phyloP scores from a whole-genome alignment of 192 early-diverging fungal genomes.

The Gonapodya sp. region DNA sequence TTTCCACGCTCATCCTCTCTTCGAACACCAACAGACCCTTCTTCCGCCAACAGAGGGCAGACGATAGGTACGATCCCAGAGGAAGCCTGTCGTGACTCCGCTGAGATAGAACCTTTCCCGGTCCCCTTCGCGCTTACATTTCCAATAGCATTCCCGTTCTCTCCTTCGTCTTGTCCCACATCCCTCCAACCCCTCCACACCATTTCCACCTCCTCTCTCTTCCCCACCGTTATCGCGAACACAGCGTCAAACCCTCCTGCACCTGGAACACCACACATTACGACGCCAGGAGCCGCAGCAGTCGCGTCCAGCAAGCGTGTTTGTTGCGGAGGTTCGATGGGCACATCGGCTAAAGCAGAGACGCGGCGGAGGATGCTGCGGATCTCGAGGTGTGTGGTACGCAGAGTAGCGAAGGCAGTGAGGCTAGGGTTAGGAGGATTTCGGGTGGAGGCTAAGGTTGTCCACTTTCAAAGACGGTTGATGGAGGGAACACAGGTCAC shows the following conservation, averaged over 20 bases:
- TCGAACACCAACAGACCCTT: background rate
- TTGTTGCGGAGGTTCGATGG: constrained; percentile 85
- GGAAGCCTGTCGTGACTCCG: too few species aligned
- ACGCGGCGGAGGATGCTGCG: constrained; percentile 62
- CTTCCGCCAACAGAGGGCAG: background rate
- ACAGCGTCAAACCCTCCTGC: constrained; percentile 95
- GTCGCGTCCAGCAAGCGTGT: constrained; percentile 79
- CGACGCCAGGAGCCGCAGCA: constrained; percentile 63
- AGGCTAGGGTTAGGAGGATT: background rate
- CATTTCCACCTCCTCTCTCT: constrained; percentile 17
- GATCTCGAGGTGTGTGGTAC: constrained; percentile 31
- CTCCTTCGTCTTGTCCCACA: background rate
- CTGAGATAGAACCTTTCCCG: background rate
- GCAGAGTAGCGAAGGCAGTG: constrained; percentile 4
- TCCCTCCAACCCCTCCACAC: background rate
- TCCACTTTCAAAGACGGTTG: too few species aligned
- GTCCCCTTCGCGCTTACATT: background rate
- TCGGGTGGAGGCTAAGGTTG: too few species aligned
- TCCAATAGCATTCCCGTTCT: background rate
- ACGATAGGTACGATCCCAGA: too few species aligned
- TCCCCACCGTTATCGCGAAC: constrained; percentile 66
- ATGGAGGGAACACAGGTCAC: too few species aligned
- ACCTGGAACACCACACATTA: constrained; percentile 93
- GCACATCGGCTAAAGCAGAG: constrained; percentile 60
- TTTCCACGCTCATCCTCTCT: background rate